A percentile compares a stretch with the other conserved stretches of the same genome.
Evolutionary conservation across 805 yeast species (phyloP).

Genomic region (Suhomyces kilbournensis): DNA sequence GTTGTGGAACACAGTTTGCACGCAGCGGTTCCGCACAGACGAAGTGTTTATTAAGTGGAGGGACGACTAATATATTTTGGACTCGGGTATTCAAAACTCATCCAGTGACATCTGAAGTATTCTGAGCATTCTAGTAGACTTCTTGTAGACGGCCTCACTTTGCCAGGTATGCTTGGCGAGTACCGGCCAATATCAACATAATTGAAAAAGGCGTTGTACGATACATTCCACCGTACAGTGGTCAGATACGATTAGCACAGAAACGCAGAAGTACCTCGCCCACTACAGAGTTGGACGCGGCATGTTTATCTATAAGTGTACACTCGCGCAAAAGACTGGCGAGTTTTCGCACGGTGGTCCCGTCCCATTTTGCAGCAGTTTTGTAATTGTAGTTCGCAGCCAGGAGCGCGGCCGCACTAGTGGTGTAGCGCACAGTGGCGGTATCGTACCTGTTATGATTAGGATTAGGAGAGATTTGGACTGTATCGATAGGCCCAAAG

Average conservation of each 20-base stretch:
- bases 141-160: neutral
- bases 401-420: constrained; percentile 21
- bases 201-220: neutral
- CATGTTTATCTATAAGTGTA: neutral
- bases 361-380: constrained; percentile 46
- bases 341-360: constrained; percentile 38
- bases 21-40: constrained; percentile 92
- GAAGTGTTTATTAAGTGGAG: constrained; percentile 92
- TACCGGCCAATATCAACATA: neutral
- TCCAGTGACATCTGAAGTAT: neutral
- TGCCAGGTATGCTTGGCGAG: neutral
- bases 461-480: constrained; percentile 5
- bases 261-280: neutral
- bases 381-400: constrained; percentile 45
- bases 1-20: constrained; percentile 73
- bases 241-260: constrained; percentile 6
- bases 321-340: constrained; percentile 47
- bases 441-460: constrained; percentile 29
- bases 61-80: constrained; percentile 41
- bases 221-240: neutral
- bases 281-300: neutral
- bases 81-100: neutral
- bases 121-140: neutral
- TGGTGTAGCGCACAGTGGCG: constrained; percentile 34
- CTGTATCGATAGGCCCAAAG: constrained; percentile 39